A percentile compares a stretch with the other conserved stretches of the same genome.
These are phyloP conservation scores for Conticribra guillardii DNA, from an alignment of 108 stramenopile genomes.

Conservation along the genomic window DNA sequence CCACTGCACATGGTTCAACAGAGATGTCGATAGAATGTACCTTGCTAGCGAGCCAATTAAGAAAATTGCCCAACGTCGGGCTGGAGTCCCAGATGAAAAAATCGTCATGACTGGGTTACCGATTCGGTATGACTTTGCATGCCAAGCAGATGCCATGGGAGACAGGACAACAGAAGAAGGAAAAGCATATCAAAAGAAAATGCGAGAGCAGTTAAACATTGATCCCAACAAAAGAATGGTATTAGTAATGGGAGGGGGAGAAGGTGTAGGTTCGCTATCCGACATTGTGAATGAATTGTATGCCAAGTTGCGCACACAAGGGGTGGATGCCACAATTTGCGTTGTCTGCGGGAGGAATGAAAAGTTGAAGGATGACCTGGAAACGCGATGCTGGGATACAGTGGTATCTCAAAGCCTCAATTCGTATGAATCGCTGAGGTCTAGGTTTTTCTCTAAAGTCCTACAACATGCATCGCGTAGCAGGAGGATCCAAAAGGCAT, in stretches of 20 bases:
- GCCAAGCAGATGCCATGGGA: conserved; percentile 65
- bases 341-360: conserved; percentile 96
- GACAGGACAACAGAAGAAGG: conserved; percentile 65
- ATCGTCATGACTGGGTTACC: conserved; percentile 92
- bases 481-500: conserved; percentile 44
- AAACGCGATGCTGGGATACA: conserved; percentile 69
- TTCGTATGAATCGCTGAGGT: conserved; percentile 42
- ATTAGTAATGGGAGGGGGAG: conserved; percentile 95
- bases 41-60: conserved; percentile 84
- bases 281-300: conserved; percentile 84
- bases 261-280: conserved; percentile 87
- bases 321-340: conserved; percentile 86
- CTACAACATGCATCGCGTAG: conserved; percentile 36
- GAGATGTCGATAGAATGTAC: conserved; percentile 84
- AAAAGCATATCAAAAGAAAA: conserved; percentile 50
- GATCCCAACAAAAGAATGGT: conserved; percentile 68
- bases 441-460: conserved; percentile 29
- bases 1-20: conserved; percentile 94
- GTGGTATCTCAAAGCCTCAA: conserved; percentile 49
- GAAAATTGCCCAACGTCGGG: conserved; percentile 67
- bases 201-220: conserved; percentile 63
- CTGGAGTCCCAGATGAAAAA: conserved; percentile 75
- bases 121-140: conserved; percentile 89
- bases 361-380: conserved; percentile 66
- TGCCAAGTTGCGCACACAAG: conserved; percentile 48